phyloP scores from a whole-genome alignment of 1,284 basidiomycete genomes.

The Dichomitus squalens region DNA sequence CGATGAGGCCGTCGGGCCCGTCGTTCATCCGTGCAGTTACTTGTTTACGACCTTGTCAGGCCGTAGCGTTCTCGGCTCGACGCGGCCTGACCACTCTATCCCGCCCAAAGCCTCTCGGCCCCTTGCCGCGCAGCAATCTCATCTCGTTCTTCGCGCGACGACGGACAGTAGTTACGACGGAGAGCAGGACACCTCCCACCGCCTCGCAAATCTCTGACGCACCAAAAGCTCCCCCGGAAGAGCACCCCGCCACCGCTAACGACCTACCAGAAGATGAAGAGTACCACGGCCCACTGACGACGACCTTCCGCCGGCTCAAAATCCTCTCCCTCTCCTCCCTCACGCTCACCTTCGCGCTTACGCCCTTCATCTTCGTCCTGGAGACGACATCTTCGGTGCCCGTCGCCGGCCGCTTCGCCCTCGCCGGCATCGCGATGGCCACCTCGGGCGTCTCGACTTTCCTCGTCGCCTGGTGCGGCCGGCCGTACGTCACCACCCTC shows the following conservation, averaged over 20 bases:
- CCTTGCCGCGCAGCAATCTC: neutral
- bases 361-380: conserved; percentile 81
- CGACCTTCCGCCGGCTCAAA: conserved; percentile 78
- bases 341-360: conserved; percentile 66
- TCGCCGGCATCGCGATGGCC: conserved; percentile 70
- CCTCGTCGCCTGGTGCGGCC: conserved; percentile 72
- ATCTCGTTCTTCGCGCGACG: neutral
- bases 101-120: neutral
- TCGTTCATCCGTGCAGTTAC: neutral
- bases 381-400: conserved; percentile 70
- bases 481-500: conserved; percentile 53
- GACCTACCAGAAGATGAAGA: conserved; percentile 15
- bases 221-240: neutral
- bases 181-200: neutral
- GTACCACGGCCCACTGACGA: conserved; percentile 68
- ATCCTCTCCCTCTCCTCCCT: conserved; percentile 84
- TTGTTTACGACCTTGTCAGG: neutral
- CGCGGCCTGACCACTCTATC: conserved; percentile 8
- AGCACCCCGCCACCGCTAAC: neutral
- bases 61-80: neutral
- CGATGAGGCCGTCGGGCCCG: conserved; percentile 9
- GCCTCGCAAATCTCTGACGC: neutral
- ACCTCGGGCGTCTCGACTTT: conserved; percentile 75
- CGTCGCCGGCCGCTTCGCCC: conserved; percentile 64
- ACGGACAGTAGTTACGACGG: conserved; percentile 9